These are phyloP conservation scores for Penicillium brevicompactum DNA, from an alignment of 2,329 filamentous ascomycete genomes.

Conservation along the genomic window DNA sequence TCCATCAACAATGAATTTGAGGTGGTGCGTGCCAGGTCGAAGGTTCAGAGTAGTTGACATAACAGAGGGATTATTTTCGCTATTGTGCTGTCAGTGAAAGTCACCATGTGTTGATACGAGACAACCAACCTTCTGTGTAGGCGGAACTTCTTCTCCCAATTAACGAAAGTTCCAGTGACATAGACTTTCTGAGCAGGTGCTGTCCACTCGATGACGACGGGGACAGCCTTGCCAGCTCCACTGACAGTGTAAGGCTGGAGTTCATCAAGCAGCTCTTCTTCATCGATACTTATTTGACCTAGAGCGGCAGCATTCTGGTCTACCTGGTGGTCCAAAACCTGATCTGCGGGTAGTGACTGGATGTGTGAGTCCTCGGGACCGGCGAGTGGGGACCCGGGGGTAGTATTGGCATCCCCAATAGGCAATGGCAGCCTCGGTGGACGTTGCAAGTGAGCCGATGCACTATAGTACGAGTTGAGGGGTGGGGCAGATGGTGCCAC, in stretches of 20 bases:
- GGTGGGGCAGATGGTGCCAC: slow-evolving; percentile 47
- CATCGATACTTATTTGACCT: slow-evolving; percentile 60
- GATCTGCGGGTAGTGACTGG: slow-evolving; percentile 48
- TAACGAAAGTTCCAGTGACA: slow-evolving; percentile 94
- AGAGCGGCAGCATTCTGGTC: slow-evolving; percentile 59
- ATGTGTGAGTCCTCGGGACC: slow-evolving; percentile 64
- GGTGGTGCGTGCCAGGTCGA: slow-evolving; percentile 90
- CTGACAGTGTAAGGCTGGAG: slow-evolving; percentile 66
- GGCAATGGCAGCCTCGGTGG: slow-evolving; percentile 88
- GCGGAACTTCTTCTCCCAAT: slow-evolving; percentile 93
- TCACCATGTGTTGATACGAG: slow-evolving; percentile 13
- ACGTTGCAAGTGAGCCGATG: slow-evolving; percentile 47
- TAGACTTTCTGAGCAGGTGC: slow-evolving; percentile 85
- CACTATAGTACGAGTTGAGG: slow-evolving; percentile 51
- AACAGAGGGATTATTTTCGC: slow-evolving; percentile 55
- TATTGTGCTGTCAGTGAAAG: slow-evolving; percentile 24
- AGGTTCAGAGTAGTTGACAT: slow-evolving; percentile 80
- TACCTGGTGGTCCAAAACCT: slow-evolving; percentile 51
- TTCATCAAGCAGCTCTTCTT: slow-evolving; percentile 78
- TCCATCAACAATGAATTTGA: slow-evolving; percentile 93
- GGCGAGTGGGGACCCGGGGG: slow-evolving; percentile 86
- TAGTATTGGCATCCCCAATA: slow-evolving; percentile 88
- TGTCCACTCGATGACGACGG: slow-evolving; percentile 83
- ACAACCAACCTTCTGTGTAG: slow-evolving; percentile 72
- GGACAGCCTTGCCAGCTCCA: slow-evolving; percentile 75